These are phyloP conservation scores for Fonsecaea pugnacius DNA, from an alignment of 2,329 filamentous ascomycete genomes.

Conservation along the genomic window DNA sequence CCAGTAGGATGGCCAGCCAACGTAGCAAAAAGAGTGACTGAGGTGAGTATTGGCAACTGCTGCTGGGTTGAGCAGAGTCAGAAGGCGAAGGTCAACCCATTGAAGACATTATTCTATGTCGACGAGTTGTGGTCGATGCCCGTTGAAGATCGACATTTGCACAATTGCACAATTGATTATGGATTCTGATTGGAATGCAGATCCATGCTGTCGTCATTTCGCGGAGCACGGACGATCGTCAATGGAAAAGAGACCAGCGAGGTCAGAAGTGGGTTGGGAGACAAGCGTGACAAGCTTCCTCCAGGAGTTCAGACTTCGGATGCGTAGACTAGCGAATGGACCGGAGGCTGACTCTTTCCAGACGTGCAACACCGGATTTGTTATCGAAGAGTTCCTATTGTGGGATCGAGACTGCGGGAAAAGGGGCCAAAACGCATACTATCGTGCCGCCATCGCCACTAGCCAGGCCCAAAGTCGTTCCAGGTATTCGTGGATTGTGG, in stretches of 20 bases:
- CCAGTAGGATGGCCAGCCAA: neutral
- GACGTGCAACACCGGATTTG: neutral
- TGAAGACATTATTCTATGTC: neutral
- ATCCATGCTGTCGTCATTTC: neutral
- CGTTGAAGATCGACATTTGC: neutral
- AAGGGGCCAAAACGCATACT: neutral
- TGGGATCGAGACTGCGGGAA: neutral
- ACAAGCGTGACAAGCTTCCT: neutral
- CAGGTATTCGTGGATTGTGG: neutral
- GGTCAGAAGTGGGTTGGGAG: neutral
- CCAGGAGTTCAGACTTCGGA: neutral
- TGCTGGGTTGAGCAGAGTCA: neutral
- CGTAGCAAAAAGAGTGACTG: constrained; percentile 23
- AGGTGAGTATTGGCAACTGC: constrained; percentile 13
- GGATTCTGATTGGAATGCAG: neutral
- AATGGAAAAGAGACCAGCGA: neutral
- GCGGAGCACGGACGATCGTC: neutral
- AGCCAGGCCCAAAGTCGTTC: neutral
- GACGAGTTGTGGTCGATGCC: neutral
- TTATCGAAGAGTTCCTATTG: neutral
- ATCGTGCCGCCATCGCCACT: neutral
- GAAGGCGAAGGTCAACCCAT: neutral
- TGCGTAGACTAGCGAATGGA: neutral
- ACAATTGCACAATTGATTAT: neutral
- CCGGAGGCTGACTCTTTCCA: neutral